A percentile compares a stretch with the other conserved stretches of the same genome.
These are phyloP conservation scores for Populus simonii DNA, from an alignment of 345 rosid genomes.

Conservation along the genomic window DNA sequence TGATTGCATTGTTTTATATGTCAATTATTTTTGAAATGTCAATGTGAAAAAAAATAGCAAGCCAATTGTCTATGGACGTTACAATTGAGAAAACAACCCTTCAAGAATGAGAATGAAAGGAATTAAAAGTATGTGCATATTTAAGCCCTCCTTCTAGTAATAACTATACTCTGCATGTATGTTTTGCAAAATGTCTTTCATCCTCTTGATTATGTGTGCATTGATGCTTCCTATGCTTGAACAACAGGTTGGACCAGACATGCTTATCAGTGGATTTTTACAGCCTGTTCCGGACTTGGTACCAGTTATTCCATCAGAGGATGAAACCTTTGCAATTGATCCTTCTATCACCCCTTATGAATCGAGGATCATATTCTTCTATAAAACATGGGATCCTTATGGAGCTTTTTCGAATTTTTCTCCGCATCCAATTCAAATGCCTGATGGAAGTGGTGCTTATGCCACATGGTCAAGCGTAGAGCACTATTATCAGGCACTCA, in stretches of 20 bases:
- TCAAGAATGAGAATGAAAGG: neutral
- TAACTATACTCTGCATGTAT: too few relatives aligned
- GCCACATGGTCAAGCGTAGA: conserved; percentile 74
- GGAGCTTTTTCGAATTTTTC: conserved; percentile 93
- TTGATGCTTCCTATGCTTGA: conserved; percentile 20
- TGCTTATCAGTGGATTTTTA: conserved; percentile 89
- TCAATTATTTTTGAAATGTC: neutral
- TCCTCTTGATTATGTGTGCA: neutral
- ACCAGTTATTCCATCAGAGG: conserved; percentile 74
- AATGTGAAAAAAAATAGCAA: too few relatives aligned
- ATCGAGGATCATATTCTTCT: conserved; percentile 73
- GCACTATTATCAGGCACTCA: conserved; percentile 82
- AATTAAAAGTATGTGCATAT: neutral
- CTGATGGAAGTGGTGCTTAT: conserved; percentile 43
- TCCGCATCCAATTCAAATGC: conserved; percentile 82
- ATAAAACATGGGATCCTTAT: conserved; percentile 91
- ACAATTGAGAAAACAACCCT: neutral
- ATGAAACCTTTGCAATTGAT: conserved; percentile 79
- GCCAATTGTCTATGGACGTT: neutral
- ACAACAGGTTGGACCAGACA: conserved; percentile 82
- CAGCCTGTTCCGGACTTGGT: conserved; percentile 84
- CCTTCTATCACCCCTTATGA: conserved; percentile 74
- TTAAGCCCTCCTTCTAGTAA: neutral
- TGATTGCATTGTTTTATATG: neutral
- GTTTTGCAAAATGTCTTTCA: neutral